A percentile compares a stretch with the other conserved stretches of the same genome.
phyloP scores from a whole-genome alignment of 2,329 filamentous ascomycete species.

The Chaetomiaceae sp. region DNA sequence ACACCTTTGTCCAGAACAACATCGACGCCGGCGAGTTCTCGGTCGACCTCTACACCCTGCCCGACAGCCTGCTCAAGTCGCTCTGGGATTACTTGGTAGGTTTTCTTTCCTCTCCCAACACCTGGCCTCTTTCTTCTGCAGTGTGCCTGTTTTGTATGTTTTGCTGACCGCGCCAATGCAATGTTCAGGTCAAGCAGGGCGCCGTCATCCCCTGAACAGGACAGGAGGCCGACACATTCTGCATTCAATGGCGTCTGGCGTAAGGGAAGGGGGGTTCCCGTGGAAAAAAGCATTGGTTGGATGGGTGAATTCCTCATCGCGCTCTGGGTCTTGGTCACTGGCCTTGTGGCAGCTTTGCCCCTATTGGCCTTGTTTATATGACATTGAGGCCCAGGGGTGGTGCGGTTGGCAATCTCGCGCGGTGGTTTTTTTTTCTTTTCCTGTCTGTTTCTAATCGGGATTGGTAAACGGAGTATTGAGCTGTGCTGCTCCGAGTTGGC shows the following conservation, averaged over 20 bases:
- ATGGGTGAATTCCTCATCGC: conserved; percentile 8
- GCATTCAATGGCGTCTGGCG: conserved; percentile 20
- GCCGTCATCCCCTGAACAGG: conserved; percentile 10
- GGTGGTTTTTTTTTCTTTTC: no score
- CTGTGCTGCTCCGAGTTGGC: no score
- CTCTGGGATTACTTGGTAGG: conserved; percentile 80
- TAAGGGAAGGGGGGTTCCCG: conserved; percentile 6
- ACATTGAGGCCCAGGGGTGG: no score
- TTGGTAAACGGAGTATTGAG: no score
- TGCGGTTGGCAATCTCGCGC: no score
- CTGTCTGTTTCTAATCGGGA: no score
- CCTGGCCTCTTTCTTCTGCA: not conserved
- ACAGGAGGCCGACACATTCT: not conserved
- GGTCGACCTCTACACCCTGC: conserved; percentile 95
- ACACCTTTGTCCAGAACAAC: conserved; percentile 97
- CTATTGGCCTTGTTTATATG: not conserved
- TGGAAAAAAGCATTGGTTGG: conserved; percentile 13
- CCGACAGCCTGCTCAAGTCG: conserved; percentile 82
- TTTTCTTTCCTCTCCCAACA: conserved; percentile 6
- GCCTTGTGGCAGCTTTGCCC: no score
- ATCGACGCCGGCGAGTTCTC: conserved; percentile 97
- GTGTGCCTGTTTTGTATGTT: not conserved
- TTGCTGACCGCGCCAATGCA: not conserved
- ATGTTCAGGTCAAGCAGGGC: conserved; percentile 17
- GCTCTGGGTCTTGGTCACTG: conserved; percentile 4